Conservation (phyloP, 441 rosid species). For the Pelargonium exstipulatum region DNA sequence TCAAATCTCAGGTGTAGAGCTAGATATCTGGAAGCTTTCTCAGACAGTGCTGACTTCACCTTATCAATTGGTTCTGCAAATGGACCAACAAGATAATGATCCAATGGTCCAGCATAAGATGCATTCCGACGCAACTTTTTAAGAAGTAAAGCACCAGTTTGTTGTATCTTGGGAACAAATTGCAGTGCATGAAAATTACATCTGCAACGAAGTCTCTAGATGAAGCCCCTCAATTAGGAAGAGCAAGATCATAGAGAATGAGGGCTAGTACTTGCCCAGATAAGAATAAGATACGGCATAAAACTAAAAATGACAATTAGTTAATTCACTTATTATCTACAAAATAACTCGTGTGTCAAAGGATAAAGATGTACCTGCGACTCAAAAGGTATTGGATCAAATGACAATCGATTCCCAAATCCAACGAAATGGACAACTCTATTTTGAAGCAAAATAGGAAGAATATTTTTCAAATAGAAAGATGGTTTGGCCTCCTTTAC, state of each 20-base stretch:
- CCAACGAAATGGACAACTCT: constrained; percentile 82
- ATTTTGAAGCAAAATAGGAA: constrained; percentile 68
- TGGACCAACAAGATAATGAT: constrained; percentile 66
- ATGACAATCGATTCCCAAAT: constrained; percentile 92
- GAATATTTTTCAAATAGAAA: constrained; percentile 76
- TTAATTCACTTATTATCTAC: no score
- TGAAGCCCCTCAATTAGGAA: constrained; percentile 46
- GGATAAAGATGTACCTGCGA: constrained; percentile 60
- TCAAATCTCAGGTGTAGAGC: constrained; percentile 89
- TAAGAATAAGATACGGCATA: no score
- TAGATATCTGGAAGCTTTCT: constrained; percentile 63
- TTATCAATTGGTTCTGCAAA: constrained; percentile 42
- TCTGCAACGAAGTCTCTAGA: constrained; percentile 97
- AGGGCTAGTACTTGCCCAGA: no score
- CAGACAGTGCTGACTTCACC: constrained; percentile 31
- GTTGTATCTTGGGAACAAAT: constrained; percentile 81
- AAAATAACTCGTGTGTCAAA: constrained; percentile 8
- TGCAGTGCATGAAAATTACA: constrained; percentile 85
- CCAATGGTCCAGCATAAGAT: constrained; percentile 54
- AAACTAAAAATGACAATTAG: no score
- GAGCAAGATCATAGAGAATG: constrained; percentile 1
- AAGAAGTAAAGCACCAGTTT: constrained; percentile 67
- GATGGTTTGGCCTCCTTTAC: constrained; percentile 80
- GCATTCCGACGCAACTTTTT: constrained; percentile 53
- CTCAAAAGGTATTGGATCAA: constrained; percentile 80